Evolutionary conservation across 139 green algal species (phyloP).

Genomic region (Coccomyxa sp.): DNA sequence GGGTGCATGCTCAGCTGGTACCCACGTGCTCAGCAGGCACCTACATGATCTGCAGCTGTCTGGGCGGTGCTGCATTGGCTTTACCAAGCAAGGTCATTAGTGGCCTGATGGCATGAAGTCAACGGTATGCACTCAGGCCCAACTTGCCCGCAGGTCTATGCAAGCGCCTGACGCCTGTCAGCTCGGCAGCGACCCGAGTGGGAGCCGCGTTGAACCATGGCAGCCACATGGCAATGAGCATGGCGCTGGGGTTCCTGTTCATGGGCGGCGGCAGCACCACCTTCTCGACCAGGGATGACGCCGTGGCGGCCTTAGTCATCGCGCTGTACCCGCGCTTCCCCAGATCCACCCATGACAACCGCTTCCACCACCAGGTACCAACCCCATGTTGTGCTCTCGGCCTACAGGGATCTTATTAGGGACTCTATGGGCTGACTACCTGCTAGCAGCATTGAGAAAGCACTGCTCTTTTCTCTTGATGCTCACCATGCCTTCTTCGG

Average conservation of each 20-base stretch:
- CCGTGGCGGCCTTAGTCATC: conserved; percentile 83
- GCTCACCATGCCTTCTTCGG: too few relatives aligned
- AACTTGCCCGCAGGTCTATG: conserved; percentile 36
- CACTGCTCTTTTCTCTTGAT: too few relatives aligned
- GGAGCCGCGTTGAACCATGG: conserved; percentile 59
- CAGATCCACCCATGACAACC: conserved; percentile 70
- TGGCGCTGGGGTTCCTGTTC: conserved; percentile 92
- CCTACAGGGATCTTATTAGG: background rate
- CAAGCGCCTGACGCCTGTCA: conserved; percentile 30
- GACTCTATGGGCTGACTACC: background rate
- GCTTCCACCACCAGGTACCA: conserved; percentile 84
- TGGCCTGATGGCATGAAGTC: too few relatives aligned
- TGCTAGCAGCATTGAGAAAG: background rate
- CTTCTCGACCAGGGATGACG: conserved; percentile 66
- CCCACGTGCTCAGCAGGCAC: too few relatives aligned
- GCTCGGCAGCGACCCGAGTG: conserved; percentile 5
- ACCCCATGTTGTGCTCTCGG: background rate
- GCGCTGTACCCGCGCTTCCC: conserved; percentile 85
- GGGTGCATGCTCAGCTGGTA: too few relatives aligned
- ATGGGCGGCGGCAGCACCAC: conserved; percentile 71
- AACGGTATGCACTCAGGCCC: background rate
- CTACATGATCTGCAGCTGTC: too few relatives aligned
- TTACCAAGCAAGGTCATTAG: too few relatives aligned
- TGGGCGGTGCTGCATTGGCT: too few relatives aligned
- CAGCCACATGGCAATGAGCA: conserved; percentile 76